A percentile compares a stretch with the other conserved stretches of the same genome.
These are phyloP conservation scores for Colletotrichum theobromicola DNA, from an alignment of 2,329 filamentous ascomycete species.

Conservation along the genomic window DNA sequence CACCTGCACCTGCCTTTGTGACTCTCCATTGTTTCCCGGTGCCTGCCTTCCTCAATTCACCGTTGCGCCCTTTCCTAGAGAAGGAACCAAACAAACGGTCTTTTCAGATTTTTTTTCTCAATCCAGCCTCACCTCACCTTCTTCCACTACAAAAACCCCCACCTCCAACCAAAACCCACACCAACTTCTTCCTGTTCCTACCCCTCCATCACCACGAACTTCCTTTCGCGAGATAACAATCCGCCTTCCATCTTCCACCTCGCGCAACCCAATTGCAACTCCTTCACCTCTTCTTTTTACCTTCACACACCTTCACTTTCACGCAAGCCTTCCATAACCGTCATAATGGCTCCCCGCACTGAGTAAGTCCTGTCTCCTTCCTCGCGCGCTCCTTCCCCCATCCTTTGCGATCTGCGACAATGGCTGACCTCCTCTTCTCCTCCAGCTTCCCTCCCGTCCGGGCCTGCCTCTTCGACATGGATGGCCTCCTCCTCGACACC, in stretches of 20 bases:
- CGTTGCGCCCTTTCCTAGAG: neutral
- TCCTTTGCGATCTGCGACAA: neutral
- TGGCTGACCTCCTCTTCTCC: neutral
- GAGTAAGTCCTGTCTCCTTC: slow-evolving; percentile 42
- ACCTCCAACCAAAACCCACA: neutral
- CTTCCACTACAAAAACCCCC: neutral
- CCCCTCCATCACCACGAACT: neutral
- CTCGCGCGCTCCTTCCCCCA: slow-evolving; percentile 31
- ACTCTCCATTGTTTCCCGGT: neutral
- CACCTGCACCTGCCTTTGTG: neutral
- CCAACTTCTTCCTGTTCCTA: neutral
- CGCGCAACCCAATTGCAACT: neutral
- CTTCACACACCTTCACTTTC: neutral
- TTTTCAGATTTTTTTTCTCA: neutral
- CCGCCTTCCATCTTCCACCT: neutral
- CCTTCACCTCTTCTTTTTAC: neutral
- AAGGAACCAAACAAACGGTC: neutral
- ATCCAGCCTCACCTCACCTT: neutral
- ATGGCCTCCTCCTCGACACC: slow-evolving; percentile 91
- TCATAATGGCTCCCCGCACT: slow-evolving; percentile 46
- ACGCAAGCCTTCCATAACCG: neutral
- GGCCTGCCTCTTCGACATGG: slow-evolving; percentile 98
- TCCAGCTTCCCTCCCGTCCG: slow-evolving; percentile 77
- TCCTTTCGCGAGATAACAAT: neutral
- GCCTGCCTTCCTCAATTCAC: neutral